Evolutionary conservation across 2,329 filamentous ascomycete species (phyloP).

Genomic region (Lasiodiplodia sp.): DNA sequence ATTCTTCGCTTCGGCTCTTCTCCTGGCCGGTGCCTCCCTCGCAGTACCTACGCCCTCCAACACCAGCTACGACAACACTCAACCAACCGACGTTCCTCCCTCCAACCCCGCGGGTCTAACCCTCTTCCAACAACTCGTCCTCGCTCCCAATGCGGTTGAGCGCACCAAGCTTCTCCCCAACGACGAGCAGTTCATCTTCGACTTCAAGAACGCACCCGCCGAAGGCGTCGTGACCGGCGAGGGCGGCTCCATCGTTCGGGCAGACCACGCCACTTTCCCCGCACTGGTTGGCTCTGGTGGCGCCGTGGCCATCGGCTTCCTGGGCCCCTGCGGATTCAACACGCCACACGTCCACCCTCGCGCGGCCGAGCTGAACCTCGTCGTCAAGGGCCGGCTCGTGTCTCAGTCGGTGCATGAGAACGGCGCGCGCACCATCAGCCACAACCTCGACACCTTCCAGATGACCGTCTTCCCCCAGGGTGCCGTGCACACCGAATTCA

Average conservation of each 20-base stretch:
- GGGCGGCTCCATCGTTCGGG: conserved; percentile 30
- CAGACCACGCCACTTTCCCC: conserved; percentile 26
- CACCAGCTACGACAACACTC: too few relatives aligned
- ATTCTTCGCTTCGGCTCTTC: too few relatives aligned
- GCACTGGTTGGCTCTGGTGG: conserved; percentile 26
- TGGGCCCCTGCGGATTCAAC: conserved; percentile 44
- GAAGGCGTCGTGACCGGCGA: conserved; percentile 17
- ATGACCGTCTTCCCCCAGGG: conserved; percentile 65
- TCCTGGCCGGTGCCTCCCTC: too few relatives aligned
- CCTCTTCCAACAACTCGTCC: conserved; percentile 11
- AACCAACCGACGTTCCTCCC: background rate
- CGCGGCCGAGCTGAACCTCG: conserved; percentile 61
- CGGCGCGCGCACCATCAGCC: conserved; percentile 43
- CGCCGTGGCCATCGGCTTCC: conserved; percentile 29
- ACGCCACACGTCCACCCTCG: conserved; percentile 65
- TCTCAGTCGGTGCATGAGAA: conserved; percentile 60
- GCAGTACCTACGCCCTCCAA: too few relatives aligned
- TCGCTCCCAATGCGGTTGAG: conserved; percentile 25
- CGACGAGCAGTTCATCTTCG: conserved; percentile 30
- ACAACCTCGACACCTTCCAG: conserved; percentile 53
- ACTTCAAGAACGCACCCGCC: conserved; percentile 28
- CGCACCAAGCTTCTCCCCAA: conserved; percentile 28
- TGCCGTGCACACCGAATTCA: conserved; percentile 61
- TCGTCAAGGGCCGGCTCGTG: conserved; percentile 58
- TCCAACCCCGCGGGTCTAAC: conserved; percentile 4